Base-by-base conservation (phyloP, 352 stramenopile genomes). In the Hyaloperonospora brassicae region DNA sequence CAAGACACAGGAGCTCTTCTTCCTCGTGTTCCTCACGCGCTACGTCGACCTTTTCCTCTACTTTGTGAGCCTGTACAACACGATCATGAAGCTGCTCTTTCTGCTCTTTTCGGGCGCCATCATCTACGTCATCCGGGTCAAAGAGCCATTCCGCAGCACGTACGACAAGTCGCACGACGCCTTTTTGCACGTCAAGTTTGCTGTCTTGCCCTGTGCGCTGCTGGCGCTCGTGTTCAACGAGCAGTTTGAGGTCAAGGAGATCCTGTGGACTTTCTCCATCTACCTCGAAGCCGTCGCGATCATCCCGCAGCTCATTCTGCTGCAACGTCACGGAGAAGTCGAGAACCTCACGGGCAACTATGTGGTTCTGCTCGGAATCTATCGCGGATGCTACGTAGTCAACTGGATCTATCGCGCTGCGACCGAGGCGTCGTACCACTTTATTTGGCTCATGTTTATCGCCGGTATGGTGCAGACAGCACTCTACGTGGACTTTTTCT, bases 401-500 rank as follows among this genome's bases (percentile, higher is more conserved):
- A 99, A 99, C 76, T 99, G 97, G 97, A 95, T 99, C 59, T 98
- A 98, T 59, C 85, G 97, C 42, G 91, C 94, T 11, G 93, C 96
- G 41, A 95, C 86, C 1, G 97, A 99, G 76, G 77, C 78, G 52
- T 84, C 91, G 40, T 99, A 99, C 78, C 84, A 96, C 66, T 97
- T 98, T 70, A 97, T 98, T 71, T 98, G 88, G 80, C 87, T 99
- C 47, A 97, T 98, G 59, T 99, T 98, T 67, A 95, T 99, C 61
- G 96, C 90, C 50, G 97, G 96, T 21, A 93, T 98, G 57, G 84
- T 99, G 54, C 97, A 99, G 76, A 99, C 97, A 1, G 78, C 92
- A 43, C 82, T 99, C 34, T 99, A 99, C 79, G 93, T 96, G 23
- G 97, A 99, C 74, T 99, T 99, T 59, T 99, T 99, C 80, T 99